A percentile compares a stretch with the other conserved stretches of the same genome.
Conservation (phyloP, 1,284 basidiomycete genomes). For the Apiotrichum mycotoxinovorans region DNA sequence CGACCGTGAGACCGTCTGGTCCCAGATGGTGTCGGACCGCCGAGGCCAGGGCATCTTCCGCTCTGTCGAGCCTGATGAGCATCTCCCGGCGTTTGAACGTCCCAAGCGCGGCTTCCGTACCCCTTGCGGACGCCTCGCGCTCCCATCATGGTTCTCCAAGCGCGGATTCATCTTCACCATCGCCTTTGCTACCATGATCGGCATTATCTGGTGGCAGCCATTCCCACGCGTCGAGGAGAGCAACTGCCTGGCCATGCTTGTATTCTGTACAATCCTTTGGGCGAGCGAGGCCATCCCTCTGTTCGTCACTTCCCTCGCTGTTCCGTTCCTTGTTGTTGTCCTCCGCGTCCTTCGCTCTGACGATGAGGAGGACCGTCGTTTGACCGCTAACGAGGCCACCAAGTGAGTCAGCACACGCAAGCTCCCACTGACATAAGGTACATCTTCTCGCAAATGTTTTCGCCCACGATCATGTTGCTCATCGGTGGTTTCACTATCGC, state of each 20-base stretch:
- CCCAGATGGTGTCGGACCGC: slow-evolving; percentile 78
- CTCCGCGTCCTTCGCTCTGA: slow-evolving; percentile 72
- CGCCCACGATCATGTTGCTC: slow-evolving; percentile 80
- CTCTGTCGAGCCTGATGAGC: slow-evolving; percentile 55
- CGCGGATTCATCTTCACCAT: slow-evolving; percentile 61
- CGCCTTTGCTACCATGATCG: slow-evolving; percentile 60
- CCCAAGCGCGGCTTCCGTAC: slow-evolving; percentile 53
- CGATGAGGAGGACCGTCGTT: slow-evolving; percentile 57
- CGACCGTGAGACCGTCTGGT: slow-evolving; percentile 69
- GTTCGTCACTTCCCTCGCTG: slow-evolving; percentile 88
- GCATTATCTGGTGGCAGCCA: slow-evolving; percentile 60
- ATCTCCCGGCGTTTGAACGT: slow-evolving; percentile 57
- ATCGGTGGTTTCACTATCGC: slow-evolving; percentile 99
- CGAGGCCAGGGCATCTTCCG: slow-evolving; percentile 68
- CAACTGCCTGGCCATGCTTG: slow-evolving; percentile 83
- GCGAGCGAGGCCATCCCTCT: slow-evolving; percentile 96
- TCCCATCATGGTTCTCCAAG: slow-evolving; percentile 57
- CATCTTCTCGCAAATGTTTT: slow-evolving; percentile 61
- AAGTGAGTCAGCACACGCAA: slow-evolving; percentile 57
- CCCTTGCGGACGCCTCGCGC: slow-evolving; percentile 59
- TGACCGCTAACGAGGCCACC: slow-evolving; percentile 71
- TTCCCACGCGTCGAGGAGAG: slow-evolving; percentile 74
- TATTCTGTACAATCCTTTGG: slow-evolving; percentile 93
- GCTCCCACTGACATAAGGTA: slow-evolving; percentile 60
- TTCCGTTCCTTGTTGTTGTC: slow-evolving; percentile 85